Base-by-base conservation (phyloP, 2,329 filamentous ascomycete species). In the Dichotomopilus funicola region DNA sequence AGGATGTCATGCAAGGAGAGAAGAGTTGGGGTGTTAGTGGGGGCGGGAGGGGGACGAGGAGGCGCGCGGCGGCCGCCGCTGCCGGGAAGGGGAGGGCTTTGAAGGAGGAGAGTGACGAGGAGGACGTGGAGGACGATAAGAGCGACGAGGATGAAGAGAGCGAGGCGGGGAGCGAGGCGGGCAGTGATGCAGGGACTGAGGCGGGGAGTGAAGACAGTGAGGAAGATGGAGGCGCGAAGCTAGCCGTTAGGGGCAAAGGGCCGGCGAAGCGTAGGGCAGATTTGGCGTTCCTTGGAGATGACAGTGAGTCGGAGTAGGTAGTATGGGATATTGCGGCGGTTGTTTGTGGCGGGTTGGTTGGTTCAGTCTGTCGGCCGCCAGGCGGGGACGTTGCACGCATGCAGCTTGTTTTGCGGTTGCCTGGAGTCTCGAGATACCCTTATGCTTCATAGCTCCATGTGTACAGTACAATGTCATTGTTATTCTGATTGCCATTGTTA, bases 1-100 rank as follows among this genome's bases (percentile, higher is more conserved):
- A 94, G 66, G 86, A 85, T 10, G 90, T 96, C 12, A 84, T 89
- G 68, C 85, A 94, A 68, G 91, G 90, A 65, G 86, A 89, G 57
- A 80, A 82, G 62, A 77, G 80, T 50, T 96, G 91, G 91, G 92
- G 92, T 1, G 70, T 72, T 2, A 51, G 49, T 41, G 70, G 70
- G 1, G 68, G 67, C 1, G 68, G 68, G 2, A 71, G 70, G 2
- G 67, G 72, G 41, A 63, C 74, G 7, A 73, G 75, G 19, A 78
- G 77, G 47, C 73, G 71, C 50, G 72, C 35, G 70, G 70, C n/a
- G 66, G 68, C 7, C 58, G 67, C 33, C 71, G 70, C 11, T 66
- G 68, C 2, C 64, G 72, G 6, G 46, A 42, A 4, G 48, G 65
- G 33, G 65, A 64, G 12, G 56, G 33, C 35, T 6, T 46, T 58